Evolutionary conservation across 2,329 filamentous ascomycete species (phyloP).

Genomic region (Aspergillus carbonarius): DNA sequence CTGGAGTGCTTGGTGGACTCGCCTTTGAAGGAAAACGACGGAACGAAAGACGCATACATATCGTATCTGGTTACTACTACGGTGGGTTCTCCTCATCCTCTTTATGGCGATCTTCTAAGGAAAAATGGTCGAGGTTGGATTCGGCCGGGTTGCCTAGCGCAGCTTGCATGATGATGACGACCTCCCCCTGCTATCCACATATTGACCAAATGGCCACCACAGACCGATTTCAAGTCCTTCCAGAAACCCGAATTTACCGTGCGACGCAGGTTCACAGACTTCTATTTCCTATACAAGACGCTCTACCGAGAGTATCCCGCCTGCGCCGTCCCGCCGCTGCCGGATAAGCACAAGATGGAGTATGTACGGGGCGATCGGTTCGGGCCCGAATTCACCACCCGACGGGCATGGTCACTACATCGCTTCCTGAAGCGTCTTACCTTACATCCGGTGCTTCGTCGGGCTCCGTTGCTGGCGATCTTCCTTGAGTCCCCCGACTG

Average conservation of each 20-base stretch:
- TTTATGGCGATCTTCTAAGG: neutral
- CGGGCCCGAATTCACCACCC: slow-evolving; percentile 83
- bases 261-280: slow-evolving; percentile 93
- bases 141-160: slow-evolving; percentile 19
- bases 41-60: slow-evolving; percentile 93
- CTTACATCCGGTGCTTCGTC: slow-evolving; percentile 82
- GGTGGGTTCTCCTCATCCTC: slow-evolving; percentile 51
- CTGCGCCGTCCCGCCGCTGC: slow-evolving; percentile 88
- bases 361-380: slow-evolving; percentile 97
- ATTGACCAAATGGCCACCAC: slow-evolving; percentile 15
- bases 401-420: slow-evolving; percentile 84
- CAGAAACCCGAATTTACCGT: slow-evolving; percentile 76
- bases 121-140: neutral
- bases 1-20: slow-evolving; percentile 80
- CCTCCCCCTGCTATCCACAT: neutral
- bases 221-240: slow-evolving; percentile 95
- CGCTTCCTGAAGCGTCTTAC: slow-evolving; percentile 85
- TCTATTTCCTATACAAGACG: slow-evolving; percentile 92
- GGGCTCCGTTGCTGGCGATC: slow-evolving; percentile 76
- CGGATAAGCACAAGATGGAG: slow-evolving; percentile 99
- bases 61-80: slow-evolving; percentile 92
- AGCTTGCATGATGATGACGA: neutral
- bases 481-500: slow-evolving; percentile 94
- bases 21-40: slow-evolving; percentile 92
- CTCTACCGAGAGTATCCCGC: slow-evolving; percentile 84